Conservation (phyloP, 768 basidiomycete genomes). For the Pulveroboletus ravenelii region DNA sequence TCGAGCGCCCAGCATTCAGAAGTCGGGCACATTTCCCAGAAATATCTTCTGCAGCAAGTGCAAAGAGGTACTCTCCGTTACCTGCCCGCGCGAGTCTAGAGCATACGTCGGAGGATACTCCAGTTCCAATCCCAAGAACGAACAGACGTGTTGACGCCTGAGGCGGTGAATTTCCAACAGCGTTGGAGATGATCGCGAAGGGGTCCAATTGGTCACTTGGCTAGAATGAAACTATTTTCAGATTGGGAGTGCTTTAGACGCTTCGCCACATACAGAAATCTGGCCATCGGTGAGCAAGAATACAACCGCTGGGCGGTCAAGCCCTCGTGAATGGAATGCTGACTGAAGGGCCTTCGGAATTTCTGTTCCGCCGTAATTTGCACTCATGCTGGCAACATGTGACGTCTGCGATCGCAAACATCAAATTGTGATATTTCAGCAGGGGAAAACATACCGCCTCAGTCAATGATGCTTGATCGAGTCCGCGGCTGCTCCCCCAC, state of each 20-base stretch:
- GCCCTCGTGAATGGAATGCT: slow-evolving; percentile 35
- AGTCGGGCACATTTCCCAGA: slow-evolving; percentile 44
- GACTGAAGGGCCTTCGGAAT: slow-evolving; percentile 37
- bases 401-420: slow-evolving; percentile 28
- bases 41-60: slow-evolving; percentile 43
- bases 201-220: slow-evolving; percentile 15
- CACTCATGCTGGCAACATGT: slow-evolving; percentile 38
- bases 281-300: slow-evolving; percentile 61
- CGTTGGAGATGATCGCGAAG: slow-evolving; percentile 19
- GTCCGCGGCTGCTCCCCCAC: slow-evolving; percentile 34
- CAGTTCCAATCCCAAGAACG: slow-evolving; percentile 52
- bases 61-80: slow-evolving; percentile 46
- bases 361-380: slow-evolving; percentile 50
- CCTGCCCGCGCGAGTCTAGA: slow-evolving; percentile 52
- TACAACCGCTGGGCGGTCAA: slow-evolving; percentile 40
- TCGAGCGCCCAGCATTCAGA: slow-evolving; percentile 47
- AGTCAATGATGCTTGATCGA: slow-evolving; percentile 28
- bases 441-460: slow-evolving; percentile 32
- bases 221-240: slow-evolving; percentile 3
- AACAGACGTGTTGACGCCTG: slow-evolving; percentile 46
- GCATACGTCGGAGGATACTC: slow-evolving; percentile 47
- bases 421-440: slow-evolving; percentile 5
- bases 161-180: slow-evolving; percentile 29
- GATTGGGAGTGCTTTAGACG: background rate
- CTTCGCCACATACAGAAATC: slow-evolving; percentile 24